Conservation (phyloP, 192 early-diverging fungal species). For the Thamnidium elegans region DNA sequence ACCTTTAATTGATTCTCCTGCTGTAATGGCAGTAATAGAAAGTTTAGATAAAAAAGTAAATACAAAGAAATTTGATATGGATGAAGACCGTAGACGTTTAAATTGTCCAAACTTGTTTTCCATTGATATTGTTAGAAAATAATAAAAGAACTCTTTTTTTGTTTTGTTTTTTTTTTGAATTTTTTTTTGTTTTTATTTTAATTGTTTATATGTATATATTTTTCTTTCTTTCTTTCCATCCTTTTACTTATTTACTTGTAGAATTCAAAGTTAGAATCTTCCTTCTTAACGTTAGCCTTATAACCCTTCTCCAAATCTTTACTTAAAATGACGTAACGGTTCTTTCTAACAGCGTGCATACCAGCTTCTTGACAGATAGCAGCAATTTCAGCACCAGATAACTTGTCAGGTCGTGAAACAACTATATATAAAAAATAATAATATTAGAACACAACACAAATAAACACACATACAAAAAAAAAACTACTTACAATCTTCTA, state of each 20-base stretch:
- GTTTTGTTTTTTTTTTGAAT: no score
- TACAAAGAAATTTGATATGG: slow-evolving; percentile 24
- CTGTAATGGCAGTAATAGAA: slow-evolving; percentile 16
- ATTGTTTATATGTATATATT: no score
- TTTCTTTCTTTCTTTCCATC: no score
- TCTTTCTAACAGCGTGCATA: slow-evolving; percentile 97
- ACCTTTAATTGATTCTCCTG: slow-evolving; percentile 15
- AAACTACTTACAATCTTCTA: slow-evolving; percentile 84
- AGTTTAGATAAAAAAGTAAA: slow-evolving; percentile 21
- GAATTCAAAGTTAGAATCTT: slow-evolving; percentile 93
- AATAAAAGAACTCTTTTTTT: neutral
- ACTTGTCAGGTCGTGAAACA: slow-evolving; percentile 93
- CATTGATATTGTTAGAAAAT: slow-evolving; percentile 2
- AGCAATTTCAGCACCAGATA: slow-evolving; percentile 95
- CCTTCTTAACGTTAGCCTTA: slow-evolving; percentile 93
- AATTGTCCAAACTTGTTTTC: slow-evolving; percentile 8
- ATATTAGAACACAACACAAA: no score
- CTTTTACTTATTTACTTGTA: slow-evolving; percentile 63
- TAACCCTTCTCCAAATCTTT: slow-evolving; percentile 98
- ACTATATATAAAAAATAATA: slow-evolving; percentile 64
- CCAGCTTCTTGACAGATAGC: slow-evolving; percentile 98
- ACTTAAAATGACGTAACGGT: slow-evolving; percentile 91
- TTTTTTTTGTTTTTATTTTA: no score
- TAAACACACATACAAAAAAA: no score
- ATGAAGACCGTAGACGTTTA: slow-evolving; percentile 13